Evolutionary conservation across 345 rosid species (phyloP), one percentile per base, ranked within the genome.

Genomic region (Melaleuca quinquenervia): DNA sequence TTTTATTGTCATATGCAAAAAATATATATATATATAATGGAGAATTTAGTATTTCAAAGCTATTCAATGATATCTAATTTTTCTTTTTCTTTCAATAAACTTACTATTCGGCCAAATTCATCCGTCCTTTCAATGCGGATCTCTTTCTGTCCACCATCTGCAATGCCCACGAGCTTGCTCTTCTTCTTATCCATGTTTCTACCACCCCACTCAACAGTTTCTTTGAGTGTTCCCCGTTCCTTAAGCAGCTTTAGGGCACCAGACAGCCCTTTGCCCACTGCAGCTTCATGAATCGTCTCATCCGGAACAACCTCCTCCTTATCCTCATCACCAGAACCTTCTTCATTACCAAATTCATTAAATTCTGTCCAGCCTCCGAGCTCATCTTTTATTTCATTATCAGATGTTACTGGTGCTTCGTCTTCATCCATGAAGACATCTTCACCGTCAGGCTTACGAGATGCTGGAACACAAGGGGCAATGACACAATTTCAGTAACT

Each of bases 131-230:
- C 99, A 84, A 96, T 95, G 50, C 94, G 94, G 83, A 97, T 89
- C 87, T 97, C 97, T 89, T 92, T 89, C 41, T 86, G 44, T 82
- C 89, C 93, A 58, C 87, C 90, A 56, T 91, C 97, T 55, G 91
- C 87, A 13, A 97, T 91, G 85, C 99, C 99, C 84, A 95, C 93
- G 85, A 97, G 98, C 93, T 97, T 97, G 92, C 99, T 95, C 92
- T 94, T 97, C 89, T 96, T 97, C 92, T 95, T 97, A 93, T 97
- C 99, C 99, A 96, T 97, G 92, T 96, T 97, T 86, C 99, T 92
- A 86, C 99, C 99, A 90, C 98, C 99, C 99, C 98, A 95, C 20
- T 97, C 98, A 58, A 94, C 88, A 82, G 91, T 91, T 91, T 96
- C 99, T 85, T 96, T 97, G 53, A 97, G 96, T 24, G 96, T 90